These are phyloP conservation scores for Pinus albicaulis DNA, from an alignment of 75 land plant species.

Conservation along the genomic window DNA sequence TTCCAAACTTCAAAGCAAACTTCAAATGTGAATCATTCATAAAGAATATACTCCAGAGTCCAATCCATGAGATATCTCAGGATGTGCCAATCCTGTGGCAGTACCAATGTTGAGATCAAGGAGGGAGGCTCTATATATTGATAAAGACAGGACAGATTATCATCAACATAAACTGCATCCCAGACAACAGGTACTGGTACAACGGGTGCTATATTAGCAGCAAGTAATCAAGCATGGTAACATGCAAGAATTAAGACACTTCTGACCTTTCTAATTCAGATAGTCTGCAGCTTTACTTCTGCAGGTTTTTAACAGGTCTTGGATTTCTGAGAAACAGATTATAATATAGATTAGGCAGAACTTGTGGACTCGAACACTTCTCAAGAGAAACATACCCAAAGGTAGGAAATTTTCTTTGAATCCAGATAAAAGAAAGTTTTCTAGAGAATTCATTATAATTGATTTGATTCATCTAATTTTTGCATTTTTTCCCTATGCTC, in stretches of 20 bases:
- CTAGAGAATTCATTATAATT: background rate
- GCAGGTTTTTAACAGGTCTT: too few species aligned
- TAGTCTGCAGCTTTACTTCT: background rate
- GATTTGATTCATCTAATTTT: background rate
- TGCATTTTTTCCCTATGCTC: background rate
- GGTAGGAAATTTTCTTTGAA: background rate
- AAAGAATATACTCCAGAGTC: background rate
- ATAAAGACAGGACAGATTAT: background rate
- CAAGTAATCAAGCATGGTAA: background rate
- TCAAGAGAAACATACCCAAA: background rate
- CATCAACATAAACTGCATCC: background rate
- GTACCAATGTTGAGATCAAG: background rate
- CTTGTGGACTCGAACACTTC: background rate
- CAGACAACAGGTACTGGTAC: background rate
- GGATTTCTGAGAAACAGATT: too few species aligned
- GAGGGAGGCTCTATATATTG: background rate
- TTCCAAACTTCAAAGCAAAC: background rate
- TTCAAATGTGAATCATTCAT: constrained; percentile 1
- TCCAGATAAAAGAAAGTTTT: background rate
- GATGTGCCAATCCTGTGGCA: background rate
- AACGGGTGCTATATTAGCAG: background rate
- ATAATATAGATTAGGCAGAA: background rate
- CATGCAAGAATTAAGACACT: background rate
- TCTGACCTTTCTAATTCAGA: background rate
- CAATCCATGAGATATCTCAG: constrained; percentile 1